A percentile compares a stretch with the other conserved stretches of the same genome.
phyloP scores from a whole-genome alignment of 441 rosid genomes.

The Omphalea diandra region DNA sequence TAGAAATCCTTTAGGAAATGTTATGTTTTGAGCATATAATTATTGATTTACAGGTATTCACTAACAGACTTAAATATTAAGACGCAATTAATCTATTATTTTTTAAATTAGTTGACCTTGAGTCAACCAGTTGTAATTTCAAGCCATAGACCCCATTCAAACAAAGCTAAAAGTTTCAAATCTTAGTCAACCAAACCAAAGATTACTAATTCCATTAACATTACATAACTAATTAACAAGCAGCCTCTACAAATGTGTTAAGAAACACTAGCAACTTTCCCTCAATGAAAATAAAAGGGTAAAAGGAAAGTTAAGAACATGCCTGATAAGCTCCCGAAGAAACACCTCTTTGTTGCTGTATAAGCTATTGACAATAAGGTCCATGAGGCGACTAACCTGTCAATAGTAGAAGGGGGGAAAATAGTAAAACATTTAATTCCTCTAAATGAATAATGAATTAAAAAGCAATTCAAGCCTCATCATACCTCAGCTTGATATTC shows the following conservation, averaged over 20 bases:
- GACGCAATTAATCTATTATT: not conserved
- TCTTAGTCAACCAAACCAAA: not conserved
- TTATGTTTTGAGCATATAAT: not conserved
- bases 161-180: not conserved
- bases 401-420: not conserved
- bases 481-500: slow-evolving; percentile 93
- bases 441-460: slow-evolving; percentile 2
- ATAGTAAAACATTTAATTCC: not conserved
- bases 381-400: slow-evolving; percentile 98
- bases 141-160: not conserved
- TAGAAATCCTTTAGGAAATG: slow-evolving; percentile 6
- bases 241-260: not conserved
- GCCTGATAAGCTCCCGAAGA: slow-evolving; percentile 92
- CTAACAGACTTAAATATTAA: not conserved
- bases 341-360: slow-evolving; percentile 97
- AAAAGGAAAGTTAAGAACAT: slow-evolving; percentile 9
- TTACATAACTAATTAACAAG: not conserved
- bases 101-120: not conserved
- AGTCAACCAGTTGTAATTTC: not conserved
- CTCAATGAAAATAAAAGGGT: not conserved
- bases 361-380: slow-evolving; percentile 89
- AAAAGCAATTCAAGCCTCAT: not conserved
- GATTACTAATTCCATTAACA: not conserved
- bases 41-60: not conserved
- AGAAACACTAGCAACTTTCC: not conserved